Conservation (phyloP, 2,329 filamentous ascomycete genomes). For the Thelonectria discophora region DNA sequence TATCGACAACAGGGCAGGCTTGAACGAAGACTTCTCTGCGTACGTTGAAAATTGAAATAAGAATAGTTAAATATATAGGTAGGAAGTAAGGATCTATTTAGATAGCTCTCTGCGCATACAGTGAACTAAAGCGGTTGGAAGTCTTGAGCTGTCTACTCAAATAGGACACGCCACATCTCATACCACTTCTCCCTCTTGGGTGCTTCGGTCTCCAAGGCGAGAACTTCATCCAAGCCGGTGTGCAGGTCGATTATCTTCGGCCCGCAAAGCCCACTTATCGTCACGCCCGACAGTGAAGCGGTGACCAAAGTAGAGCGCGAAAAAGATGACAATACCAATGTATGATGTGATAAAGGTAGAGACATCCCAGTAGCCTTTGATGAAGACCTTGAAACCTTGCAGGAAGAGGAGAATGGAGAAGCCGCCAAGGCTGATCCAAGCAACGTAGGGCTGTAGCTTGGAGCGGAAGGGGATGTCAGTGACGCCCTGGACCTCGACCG, state of each 20-base stretch:
- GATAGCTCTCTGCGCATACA: background rate
- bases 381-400: slow-evolving; percentile 25
- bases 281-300: slow-evolving; percentile 8
- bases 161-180: slow-evolving; percentile 12
- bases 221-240: slow-evolving; percentile 15
- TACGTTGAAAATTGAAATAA: too few relatives aligned
- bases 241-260: slow-evolving; percentile 19
- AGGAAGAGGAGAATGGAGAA: slow-evolving; percentile 21
- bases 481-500: slow-evolving; percentile 15
- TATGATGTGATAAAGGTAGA: slow-evolving; percentile 23
- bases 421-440: slow-evolving; percentile 14
- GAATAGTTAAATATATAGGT: too few relatives aligned
- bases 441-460: slow-evolving; percentile 16
- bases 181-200: slow-evolving; percentile 18
- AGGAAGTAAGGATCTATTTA: too few relatives aligned
- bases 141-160: slow-evolving; percentile 13
- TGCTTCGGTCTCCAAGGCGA: slow-evolving; percentile 13
- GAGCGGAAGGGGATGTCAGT: slow-evolving; percentile 23
- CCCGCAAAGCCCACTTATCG: slow-evolving; percentile 10
- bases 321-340: slow-evolving; percentile 21
- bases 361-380: slow-evolving; percentile 19
- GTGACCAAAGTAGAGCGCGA: slow-evolving; percentile 21
- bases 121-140: background rate
- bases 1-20: too few relatives aligned
- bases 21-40: too few relatives aligned